A percentile compares a stretch with the other conserved stretches of the same genome.
phyloP scores from a whole-genome alignment of 345 rosid species.

The Mangifera indica region DNA sequence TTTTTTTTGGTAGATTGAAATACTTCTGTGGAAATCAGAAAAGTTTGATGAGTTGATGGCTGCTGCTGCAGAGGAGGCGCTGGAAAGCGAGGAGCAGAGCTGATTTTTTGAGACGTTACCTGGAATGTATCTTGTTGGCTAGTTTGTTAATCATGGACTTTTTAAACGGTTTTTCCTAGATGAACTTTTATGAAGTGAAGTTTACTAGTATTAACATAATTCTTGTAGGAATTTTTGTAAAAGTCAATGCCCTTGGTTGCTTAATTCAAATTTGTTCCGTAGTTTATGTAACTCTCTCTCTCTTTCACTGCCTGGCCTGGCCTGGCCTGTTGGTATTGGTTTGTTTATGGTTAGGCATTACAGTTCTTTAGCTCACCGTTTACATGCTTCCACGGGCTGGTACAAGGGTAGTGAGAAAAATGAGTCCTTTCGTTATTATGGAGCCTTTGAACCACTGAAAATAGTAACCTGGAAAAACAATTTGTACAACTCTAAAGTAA shows the following conservation, averaged over 20 bases:
- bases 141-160: slow-evolving; percentile 12
- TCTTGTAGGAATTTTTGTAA: slow-evolving; percentile 29
- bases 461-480: not conserved
- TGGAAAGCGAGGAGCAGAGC: slow-evolving; percentile 48
- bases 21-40: slow-evolving; percentile 55
- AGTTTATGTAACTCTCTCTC: not conserved
- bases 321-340: not conserved
- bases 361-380: too few species aligned
- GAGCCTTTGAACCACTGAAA: too few species aligned
- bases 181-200: slow-evolving; percentile 12
- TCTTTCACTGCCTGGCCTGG: too few species aligned
- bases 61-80: slow-evolving; percentile 56
- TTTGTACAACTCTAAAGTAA: too few species aligned
- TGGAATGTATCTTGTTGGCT: slow-evolving; percentile 6
- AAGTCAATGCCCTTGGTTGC: slow-evolving; percentile 7
- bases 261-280: slow-evolving; percentile 27
- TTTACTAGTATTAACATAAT: slow-evolving; percentile 8
- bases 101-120: slow-evolving; percentile 24
- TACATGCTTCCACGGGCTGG: too few species aligned
- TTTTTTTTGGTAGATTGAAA: slow-evolving; percentile 53
- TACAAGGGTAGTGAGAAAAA: too few species aligned
- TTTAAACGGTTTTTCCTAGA: slow-evolving; percentile 8
- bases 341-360: too few species aligned
- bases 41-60: slow-evolving; percentile 78
- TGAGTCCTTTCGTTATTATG: too few species aligned